phyloP scores from a whole-genome alignment of 106 monocot species.

The Alisma plantagoaquatica region DNA sequence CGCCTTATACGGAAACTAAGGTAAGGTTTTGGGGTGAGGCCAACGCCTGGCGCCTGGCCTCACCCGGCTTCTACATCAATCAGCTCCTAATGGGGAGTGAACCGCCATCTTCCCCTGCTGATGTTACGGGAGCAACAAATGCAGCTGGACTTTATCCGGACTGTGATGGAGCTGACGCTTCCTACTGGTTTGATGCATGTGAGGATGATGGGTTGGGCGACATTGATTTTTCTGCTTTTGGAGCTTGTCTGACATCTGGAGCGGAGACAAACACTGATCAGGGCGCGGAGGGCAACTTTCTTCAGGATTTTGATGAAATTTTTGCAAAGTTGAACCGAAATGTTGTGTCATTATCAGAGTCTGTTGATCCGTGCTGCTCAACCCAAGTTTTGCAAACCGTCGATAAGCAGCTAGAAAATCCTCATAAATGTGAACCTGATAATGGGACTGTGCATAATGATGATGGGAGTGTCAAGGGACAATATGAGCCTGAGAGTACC shows the following conservation, averaged over 20 bases:
- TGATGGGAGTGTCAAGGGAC: not conserved
- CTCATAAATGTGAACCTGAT: not conserved
- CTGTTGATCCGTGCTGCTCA: not conserved
- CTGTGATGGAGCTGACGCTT: constrained; percentile 17
- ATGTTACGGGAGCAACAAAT: too few relatives aligned
- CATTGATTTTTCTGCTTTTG: constrained; percentile 42
- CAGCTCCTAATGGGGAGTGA: too few relatives aligned
- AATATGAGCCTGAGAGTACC: not conserved
- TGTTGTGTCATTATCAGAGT: not conserved
- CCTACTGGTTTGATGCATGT: constrained; percentile 80
- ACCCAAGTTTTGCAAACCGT: not conserved
- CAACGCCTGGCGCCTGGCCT: too few relatives aligned
- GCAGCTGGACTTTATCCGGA: too few relatives aligned
- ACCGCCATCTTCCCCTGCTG: too few relatives aligned
- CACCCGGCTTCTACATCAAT: too few relatives aligned
- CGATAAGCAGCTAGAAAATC: not conserved
- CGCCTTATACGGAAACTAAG: too few relatives aligned
- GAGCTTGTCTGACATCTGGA: constrained; percentile 19
- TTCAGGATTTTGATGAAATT: constrained; percentile 69
- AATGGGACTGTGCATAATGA: not conserved
- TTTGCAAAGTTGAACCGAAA: constrained; percentile 56
- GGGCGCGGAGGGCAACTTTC: constrained; percentile 40
- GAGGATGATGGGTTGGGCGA: constrained; percentile 51
- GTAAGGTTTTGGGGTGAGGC: too few relatives aligned
- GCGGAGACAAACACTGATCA: constrained; percentile 11